Base-by-base conservation (phyloP, 768 basidiomycete species). In the Butyriboletus loyo region DNA sequence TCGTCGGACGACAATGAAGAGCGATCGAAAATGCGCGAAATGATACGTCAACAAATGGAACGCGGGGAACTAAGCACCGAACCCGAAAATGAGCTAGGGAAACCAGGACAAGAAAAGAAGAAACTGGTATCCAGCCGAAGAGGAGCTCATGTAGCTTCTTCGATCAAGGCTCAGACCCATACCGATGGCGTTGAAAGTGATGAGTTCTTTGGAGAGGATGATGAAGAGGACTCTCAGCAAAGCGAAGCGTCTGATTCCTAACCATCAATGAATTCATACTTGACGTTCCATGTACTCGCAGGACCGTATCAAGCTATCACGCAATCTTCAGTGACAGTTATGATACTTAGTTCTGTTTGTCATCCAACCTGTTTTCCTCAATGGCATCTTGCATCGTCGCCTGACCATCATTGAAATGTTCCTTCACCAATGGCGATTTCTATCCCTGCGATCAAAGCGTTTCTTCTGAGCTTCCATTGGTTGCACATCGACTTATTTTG, bases 1-100 rank as follows among this genome's bases (percentile, higher is more conserved):
- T 53, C 45, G 2, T 42, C 24, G 14, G 66, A 56, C 22, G 61
- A 69, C 39, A 81, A 82, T 7, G 77, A 83, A 50, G 66, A 72
- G 22, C 77, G 87, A 10, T 77, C 82, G 44, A 79, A 81, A 58
- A 63, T 91, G n/a, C 78, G 84, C 24, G 65, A 59, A 32, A 78
- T 79, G 79, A 79, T 90, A 48, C 76, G 75, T 30, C 71, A 71
- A 46, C 76, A 74, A 53, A 90, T 92, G 86, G 69, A 74, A 43
- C 65, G 63, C 0, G 85, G 86, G 1, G 81, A 82, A 46, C 50
- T 92, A 37, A 72, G 78, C 2, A 49, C 60, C 1, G 83, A 86
- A 58, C 87, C 89, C 9, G 91, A 93, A 62, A 58, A 64, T 7
- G 72, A 73, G 11, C 56, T 67, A 8, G 54, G 54, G 38, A 55